These are phyloP conservation scores for Pilaira anomala DNA, from an alignment of 192 early-diverging fungal species.

Conservation along the genomic window DNA sequence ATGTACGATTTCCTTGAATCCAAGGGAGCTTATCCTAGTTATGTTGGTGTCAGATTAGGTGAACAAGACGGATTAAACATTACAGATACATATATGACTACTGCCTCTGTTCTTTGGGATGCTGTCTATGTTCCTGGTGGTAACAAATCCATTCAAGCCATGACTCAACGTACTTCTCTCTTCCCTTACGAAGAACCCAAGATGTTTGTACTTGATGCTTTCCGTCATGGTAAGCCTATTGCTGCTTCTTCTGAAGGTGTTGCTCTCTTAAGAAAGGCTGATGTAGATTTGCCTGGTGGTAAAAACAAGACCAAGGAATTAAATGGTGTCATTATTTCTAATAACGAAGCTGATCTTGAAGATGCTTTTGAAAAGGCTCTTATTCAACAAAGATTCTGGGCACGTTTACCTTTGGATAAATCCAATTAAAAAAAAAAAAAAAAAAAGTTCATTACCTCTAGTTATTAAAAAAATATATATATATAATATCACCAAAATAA, in stretches of 20 bases:
- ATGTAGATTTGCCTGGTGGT: background rate
- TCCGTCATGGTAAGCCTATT: constrained; percentile 24
- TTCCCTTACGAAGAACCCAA: constrained; percentile 26
- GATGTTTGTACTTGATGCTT: constrained; percentile 19
- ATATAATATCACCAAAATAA: too few species aligned
- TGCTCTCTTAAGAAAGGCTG: constrained; percentile 11
- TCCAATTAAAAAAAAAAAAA: background rate
- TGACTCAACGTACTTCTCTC: background rate
- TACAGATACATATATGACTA: constrained; percentile 17
- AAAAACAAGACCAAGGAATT: background rate
- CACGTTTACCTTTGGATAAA: constrained; percentile 15
- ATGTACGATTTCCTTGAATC: constrained; percentile 19
- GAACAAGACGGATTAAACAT: constrained; percentile 8
- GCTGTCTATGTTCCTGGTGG: constrained; percentile 29
- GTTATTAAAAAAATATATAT: too few species aligned
- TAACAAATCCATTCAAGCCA: background rate
- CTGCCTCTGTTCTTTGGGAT: constrained; percentile 25
- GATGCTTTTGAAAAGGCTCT: constrained; percentile 8
- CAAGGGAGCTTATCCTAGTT: constrained; percentile 12
- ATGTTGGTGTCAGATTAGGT: constrained; percentile 9
- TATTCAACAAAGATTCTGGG: constrained; percentile 21
- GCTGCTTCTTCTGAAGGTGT: constrained; percentile 16
- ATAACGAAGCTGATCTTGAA: background rate
- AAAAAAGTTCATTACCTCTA: too few species aligned
- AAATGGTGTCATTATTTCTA: constrained; percentile 7